Conservation (phyloP, 805 yeast species). For the Ogataea paradorogensis region DNA sequence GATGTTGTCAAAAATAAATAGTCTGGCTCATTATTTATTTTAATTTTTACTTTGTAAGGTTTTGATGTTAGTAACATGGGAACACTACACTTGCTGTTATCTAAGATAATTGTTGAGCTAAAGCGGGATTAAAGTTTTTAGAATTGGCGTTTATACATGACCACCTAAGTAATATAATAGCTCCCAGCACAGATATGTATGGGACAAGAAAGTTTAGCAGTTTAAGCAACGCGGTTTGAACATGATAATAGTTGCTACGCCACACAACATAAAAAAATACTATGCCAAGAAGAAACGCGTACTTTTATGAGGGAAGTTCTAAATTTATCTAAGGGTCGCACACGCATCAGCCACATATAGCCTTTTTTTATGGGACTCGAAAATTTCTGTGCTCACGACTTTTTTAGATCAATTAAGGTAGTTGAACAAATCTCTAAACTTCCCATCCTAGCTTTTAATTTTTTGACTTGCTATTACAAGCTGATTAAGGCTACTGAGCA, state of each 20-base stretch:
- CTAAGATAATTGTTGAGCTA: too few species aligned
- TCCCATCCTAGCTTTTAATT: background rate
- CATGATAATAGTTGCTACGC: background rate
- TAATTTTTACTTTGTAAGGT: background rate
- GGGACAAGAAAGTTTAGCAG: too few species aligned
- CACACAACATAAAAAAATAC: background rate
- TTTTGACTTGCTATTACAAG: background rate
- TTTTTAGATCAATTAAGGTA: background rate
- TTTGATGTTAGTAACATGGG: background rate
- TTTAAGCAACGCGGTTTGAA: background rate
- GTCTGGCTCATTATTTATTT: background rate
- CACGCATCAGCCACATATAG: conserved; percentile 11
- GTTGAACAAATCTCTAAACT: background rate
- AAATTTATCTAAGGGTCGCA: background rate
- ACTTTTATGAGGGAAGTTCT: background rate
- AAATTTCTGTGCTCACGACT: conserved; percentile 9
- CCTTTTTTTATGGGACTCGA: conserved; percentile 3
- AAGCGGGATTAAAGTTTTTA: too few species aligned
- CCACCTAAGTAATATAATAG: too few species aligned
- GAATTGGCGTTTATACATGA: too few species aligned
- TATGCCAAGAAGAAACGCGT: conserved; percentile 3
- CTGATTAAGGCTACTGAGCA: too few species aligned
- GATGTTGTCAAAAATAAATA: conserved; percentile 39
- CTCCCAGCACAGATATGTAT: too few species aligned
- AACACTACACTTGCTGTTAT: background rate